Evolutionary conservation across 2,329 filamentous ascomycete genomes (phyloP), one percentile per base, ranked within the genome.

Genomic region (Nigrograna mackinnonii): DNA sequence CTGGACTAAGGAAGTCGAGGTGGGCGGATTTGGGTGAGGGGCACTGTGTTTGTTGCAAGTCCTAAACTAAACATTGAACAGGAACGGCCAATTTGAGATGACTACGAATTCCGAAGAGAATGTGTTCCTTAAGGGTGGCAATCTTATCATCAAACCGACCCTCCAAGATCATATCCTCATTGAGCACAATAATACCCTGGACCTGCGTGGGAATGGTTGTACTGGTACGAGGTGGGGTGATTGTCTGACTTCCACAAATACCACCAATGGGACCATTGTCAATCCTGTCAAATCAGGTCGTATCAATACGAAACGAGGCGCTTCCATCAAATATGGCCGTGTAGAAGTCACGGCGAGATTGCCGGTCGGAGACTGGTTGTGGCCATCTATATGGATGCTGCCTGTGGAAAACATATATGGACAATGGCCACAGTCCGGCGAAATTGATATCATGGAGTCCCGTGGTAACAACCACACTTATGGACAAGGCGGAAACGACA

Each of bases 311-410:
- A 86, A 81, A 61, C 80, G 80, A 32, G 82, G 85, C 13, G 83
- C 83, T 5, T 78, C 72, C 13, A 88, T 95, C 74, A 89, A 84
- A 68, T 95, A 88, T 62, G 89, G 89, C 35, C 86, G 87, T 32
- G 79, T 95, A 39, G 87, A 95, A 64, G 88, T 95, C 4, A 83
- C 79, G 2, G 89, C 89, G 19, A 85, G 85, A 68, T 72, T 94
- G 20, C 88, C 89, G 4, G 68, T 75, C 35, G 89, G 89, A 40
- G 89, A 94, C 71, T 94, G 89, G 89, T 78, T 95, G 9, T 94
- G 89, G 89, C 89, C 89, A 2, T 88, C 88, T n/a, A 92, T 95
- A 58, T 91, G 87, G 87, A 88, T 95, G 86, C 76, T 94, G 74
- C 89, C 89, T 1, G 82, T 82, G 35, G 75, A 85, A 32, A 77